These are phyloP conservation scores for Globisporangium abappressorium DNA, from an alignment of 352 stramenopile species.

Conservation along the genomic window DNA sequence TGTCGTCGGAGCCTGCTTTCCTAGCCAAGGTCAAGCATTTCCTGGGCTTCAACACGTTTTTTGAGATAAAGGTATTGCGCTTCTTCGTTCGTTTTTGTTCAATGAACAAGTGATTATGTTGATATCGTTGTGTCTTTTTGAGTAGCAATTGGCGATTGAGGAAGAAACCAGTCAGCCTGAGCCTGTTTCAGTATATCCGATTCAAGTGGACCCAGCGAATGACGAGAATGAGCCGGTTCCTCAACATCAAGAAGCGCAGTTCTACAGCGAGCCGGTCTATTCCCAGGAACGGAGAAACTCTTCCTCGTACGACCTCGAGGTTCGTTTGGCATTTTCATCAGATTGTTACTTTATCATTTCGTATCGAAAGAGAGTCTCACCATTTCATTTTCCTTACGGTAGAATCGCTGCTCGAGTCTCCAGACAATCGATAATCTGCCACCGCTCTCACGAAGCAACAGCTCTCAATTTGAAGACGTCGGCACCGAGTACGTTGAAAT, in stretches of 20 bases:
- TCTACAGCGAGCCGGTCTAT: not conserved
- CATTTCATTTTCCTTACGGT: not conserved
- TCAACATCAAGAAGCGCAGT: not conserved
- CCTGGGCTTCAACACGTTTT: constrained; percentile 64
- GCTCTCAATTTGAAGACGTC: constrained; percentile 40
- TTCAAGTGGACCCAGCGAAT: constrained; percentile 7
- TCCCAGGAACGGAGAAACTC: constrained; percentile 3
- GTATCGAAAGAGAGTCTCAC: not conserved
- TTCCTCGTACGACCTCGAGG: constrained; percentile 10
- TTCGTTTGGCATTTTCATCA: not conserved
- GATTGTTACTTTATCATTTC: not conserved
- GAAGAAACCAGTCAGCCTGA: constrained; percentile 6
- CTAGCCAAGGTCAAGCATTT: constrained; percentile 51
- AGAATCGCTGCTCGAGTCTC: constrained; percentile 8
- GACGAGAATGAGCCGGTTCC: not conserved
- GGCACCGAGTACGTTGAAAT: constrained; percentile 54
- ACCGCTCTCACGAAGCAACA: constrained; percentile 14
- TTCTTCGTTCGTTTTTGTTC: not conserved
- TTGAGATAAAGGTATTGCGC: constrained; percentile 51
- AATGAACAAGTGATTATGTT: not conserved
- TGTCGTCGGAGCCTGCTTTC: constrained; percentile 35
- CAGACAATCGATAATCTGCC: constrained; percentile 7
- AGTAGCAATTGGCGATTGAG: constrained; percentile 1
- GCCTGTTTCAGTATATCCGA: not conserved
- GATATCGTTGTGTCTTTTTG: not conserved